These are phyloP conservation scores for Thyridium curvatum DNA, from an alignment of 2,329 filamentous ascomycete genomes.

Conservation along the genomic window DNA sequence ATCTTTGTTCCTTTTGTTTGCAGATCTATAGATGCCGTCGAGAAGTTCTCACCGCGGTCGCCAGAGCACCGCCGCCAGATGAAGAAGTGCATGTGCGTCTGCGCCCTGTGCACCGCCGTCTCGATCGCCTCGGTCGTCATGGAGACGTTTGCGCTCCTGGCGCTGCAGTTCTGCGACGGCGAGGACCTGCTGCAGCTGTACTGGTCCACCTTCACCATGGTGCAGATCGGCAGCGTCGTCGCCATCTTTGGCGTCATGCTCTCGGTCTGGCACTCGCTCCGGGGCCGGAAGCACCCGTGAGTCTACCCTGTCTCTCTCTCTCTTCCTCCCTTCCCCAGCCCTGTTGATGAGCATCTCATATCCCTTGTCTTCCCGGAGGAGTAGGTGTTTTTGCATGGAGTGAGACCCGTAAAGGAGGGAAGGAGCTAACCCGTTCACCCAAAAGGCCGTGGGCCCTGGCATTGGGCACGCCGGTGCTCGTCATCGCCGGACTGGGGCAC, in stretches of 20 bases:
- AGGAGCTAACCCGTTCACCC: too few species aligned
- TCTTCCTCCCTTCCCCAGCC: too few species aligned
- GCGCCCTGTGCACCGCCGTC: constrained; percentile 34
- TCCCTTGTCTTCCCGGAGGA: too few species aligned
- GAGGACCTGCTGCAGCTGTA: constrained; percentile 54
- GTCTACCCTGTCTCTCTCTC: constrained; percentile 13
- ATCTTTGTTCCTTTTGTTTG: too few species aligned
- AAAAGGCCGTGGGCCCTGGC: constrained; percentile 50
- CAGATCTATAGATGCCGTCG: too few species aligned
- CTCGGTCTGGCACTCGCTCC: constrained; percentile 42
- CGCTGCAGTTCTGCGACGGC: constrained; percentile 52
- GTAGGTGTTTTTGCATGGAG: too few species aligned
- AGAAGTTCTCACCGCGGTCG: constrained; percentile 6
- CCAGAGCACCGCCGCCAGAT: constrained; percentile 29
- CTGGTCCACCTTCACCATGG: constrained; percentile 56
- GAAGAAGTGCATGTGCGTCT: constrained; percentile 33
- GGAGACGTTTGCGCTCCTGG: constrained; percentile 47
- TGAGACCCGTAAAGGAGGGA: too few species aligned
- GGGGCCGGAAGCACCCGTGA: constrained; percentile 44
- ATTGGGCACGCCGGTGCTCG: constrained; percentile 52
- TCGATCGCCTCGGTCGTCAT: constrained; percentile 41
- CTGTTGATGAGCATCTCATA: constrained; percentile 3
- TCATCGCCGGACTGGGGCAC: constrained; percentile 48
- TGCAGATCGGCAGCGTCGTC: constrained; percentile 51
- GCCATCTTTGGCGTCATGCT: constrained; percentile 52